Conservation (phyloP, 2,329 filamentous ascomycete species). For the Monosporascus sp. region DNA sequence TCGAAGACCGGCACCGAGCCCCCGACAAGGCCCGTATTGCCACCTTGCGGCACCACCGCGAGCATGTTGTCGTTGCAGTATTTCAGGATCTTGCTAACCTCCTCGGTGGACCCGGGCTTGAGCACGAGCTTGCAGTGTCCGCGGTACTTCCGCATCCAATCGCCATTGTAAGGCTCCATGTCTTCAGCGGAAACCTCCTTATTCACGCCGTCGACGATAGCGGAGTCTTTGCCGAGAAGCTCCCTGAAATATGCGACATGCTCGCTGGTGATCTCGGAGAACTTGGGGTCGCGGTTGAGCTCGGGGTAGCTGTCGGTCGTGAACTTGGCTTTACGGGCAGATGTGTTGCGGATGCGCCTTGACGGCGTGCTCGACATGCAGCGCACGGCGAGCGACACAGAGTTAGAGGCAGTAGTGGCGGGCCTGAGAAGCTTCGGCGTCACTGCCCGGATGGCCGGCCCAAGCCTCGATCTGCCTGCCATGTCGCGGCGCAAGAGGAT, state of each 20-base stretch:
- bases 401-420: background rate
- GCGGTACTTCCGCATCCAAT: slow-evolving; percentile 99
- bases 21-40: slow-evolving; percentile 93
- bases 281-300: slow-evolving; percentile 73
- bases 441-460: slow-evolving; percentile 20
- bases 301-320: slow-evolving; percentile 84
- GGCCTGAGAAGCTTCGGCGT: slow-evolving; percentile 15
- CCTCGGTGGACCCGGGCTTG: slow-evolving; percentile 76
- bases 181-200: slow-evolving; percentile 66
- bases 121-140: slow-evolving; percentile 84
- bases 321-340: slow-evolving; percentile 52
- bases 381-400: slow-evolving; percentile 4
- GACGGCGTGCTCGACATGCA: slow-evolving; percentile 22
- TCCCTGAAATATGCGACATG: slow-evolving; percentile 80
- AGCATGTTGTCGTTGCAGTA: slow-evolving; percentile 94
- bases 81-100: slow-evolving; percentile 84
- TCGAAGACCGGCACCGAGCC: slow-evolving; percentile 96
- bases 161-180: slow-evolving; percentile 86
- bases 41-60: slow-evolving; percentile 93
- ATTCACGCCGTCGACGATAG: slow-evolving; percentile 78
- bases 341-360: slow-evolving; percentile 21
- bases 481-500: background rate
- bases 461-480: slow-evolving; percentile 19
- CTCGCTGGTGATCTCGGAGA: slow-evolving; percentile 65
- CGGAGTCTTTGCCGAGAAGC: slow-evolving; percentile 72